Evolutionary conservation across 148 eudicot genomes (phyloP).

Genomic region (Chenopodium berlandieri): DNA sequence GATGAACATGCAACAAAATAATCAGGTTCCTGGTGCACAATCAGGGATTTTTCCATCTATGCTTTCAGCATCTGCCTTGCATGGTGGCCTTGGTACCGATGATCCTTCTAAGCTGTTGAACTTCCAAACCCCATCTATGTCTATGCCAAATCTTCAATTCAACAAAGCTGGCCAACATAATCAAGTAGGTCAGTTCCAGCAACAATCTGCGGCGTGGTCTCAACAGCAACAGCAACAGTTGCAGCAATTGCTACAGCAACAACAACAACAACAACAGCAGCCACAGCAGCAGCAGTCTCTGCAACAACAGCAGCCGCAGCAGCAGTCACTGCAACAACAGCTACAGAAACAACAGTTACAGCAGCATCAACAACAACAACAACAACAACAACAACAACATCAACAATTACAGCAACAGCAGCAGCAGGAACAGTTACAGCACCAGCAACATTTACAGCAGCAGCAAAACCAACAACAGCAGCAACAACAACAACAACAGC

Average conservation of each 20-base stretch:
- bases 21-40: slow-evolving; percentile 60
- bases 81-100: slow-evolving; percentile 46
- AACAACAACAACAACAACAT: slow-evolving; percentile 42
- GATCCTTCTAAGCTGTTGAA: slow-evolving; percentile 81
- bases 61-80: slow-evolving; percentile 45
- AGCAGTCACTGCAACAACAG: slow-evolving; percentile 53
- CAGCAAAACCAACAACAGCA: slow-evolving; percentile 23
- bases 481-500: slow-evolving; percentile 28
- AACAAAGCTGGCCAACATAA: slow-evolving; percentile 58
- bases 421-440: slow-evolving; percentile 38
- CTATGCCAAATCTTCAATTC: slow-evolving; percentile 52
- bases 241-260: slow-evolving; percentile 53
- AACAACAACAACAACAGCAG: slow-evolving; percentile 44
- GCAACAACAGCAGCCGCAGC: slow-evolving; percentile 62
- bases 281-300: slow-evolving; percentile 36
- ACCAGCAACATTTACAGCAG: slow-evolving; percentile 34
- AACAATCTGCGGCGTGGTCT: slow-evolving; percentile 51
- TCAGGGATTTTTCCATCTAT: slow-evolving; percentile 54
- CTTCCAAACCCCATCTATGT: slow-evolving; percentile 67
- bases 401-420: slow-evolving; percentile 35
- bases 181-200: slow-evolving; percentile 53
- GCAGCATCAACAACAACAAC: slow-evolving; percentile 49
- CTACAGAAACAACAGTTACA: slow-evolving; percentile 51
- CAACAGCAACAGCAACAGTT: slow-evolving; percentile 74
- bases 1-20: slow-evolving; percentile 98